These are phyloP conservation scores for Theobroma grandiflorum DNA, from an alignment of 441 rosid genomes.

Conservation along the genomic window DNA sequence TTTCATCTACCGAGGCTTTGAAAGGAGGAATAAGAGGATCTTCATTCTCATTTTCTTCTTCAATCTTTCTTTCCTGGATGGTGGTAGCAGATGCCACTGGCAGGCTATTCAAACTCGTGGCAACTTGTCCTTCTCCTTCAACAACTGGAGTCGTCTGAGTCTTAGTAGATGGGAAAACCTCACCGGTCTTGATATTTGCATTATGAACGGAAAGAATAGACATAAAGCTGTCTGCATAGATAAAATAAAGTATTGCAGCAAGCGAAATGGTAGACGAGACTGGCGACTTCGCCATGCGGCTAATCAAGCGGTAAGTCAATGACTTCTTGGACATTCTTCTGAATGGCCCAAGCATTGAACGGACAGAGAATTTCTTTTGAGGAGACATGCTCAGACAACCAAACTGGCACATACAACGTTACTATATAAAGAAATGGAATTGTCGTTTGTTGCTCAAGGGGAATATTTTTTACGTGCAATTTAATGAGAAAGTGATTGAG, in stretches of 20 bases:
- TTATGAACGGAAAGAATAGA: constrained; percentile 21
- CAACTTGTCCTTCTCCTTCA: not conserved
- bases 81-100: constrained; percentile 21
- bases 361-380: constrained; percentile 5
- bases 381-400: not conserved
- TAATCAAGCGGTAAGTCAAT: constrained; percentile 25
- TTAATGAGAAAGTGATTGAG: not conserved
- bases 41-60: constrained; percentile 30
- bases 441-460: not conserved
- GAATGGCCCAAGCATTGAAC: constrained; percentile 15
- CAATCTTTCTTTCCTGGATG: not conserved
- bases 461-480: no score
- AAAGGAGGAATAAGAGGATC: constrained; percentile 51
- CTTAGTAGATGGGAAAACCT: constrained; percentile 26
- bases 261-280: constrained; percentile 29
- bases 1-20: constrained; percentile 40
- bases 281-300: constrained; percentile 31
- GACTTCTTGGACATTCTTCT: constrained; percentile 29
- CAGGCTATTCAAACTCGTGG: constrained; percentile 10
- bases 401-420: not conserved
- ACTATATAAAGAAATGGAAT: not conserved
- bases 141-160: not conserved
- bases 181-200: constrained; percentile 27
- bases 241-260: constrained; percentile 35
- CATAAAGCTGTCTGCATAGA: constrained; percentile 32